A percentile compares a stretch with the other conserved stretches of the same genome.
phyloP scores from a whole-genome alignment of 2,329 filamentous ascomycete species.

The Trichophaea hybrida region DNA sequence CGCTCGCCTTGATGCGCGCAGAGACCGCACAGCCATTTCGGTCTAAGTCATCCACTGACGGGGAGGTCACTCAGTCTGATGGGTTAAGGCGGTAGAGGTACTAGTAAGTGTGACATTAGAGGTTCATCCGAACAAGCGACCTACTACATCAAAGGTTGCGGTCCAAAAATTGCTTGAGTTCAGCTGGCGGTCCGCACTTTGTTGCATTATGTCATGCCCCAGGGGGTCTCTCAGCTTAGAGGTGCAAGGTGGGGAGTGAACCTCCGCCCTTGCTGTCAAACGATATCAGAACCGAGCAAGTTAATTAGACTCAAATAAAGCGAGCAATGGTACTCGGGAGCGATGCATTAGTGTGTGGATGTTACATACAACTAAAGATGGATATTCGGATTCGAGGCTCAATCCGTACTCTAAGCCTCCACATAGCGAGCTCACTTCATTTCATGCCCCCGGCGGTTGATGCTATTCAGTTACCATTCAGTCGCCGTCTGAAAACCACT shows the following conservation, averaged over 20 bases:
- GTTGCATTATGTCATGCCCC: too few relatives aligned
- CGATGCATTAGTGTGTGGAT: too few relatives aligned
- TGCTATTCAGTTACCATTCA: background rate
- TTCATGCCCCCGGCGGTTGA: background rate
- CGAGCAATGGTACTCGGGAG: too few relatives aligned
- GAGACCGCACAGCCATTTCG: background rate
- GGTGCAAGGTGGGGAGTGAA: background rate
- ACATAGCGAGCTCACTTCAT: background rate
- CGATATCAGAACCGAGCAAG: too few relatives aligned
- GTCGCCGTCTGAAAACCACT: background rate
- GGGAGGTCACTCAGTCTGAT: background rate
- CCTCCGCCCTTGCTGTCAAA: background rate
- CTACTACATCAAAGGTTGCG: background rate
- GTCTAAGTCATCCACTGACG: background rate
- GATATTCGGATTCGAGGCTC: too few relatives aligned
- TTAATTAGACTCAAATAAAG: too few relatives aligned
- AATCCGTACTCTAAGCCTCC: too few relatives aligned
- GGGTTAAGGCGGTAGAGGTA: background rate
- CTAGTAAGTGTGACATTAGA: slow-evolving; percentile 1
- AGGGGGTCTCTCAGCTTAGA: background rate
- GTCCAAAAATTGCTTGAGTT: background rate
- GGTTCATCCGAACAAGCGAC: background rate
- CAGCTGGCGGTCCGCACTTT: background rate
- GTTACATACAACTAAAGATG: too few relatives aligned
- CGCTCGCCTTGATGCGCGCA: slow-evolving; percentile 1